phyloP scores from a whole-genome alignment of 2,329 filamentous ascomycete genomes.

The Mycocentrospora acerina region DNA sequence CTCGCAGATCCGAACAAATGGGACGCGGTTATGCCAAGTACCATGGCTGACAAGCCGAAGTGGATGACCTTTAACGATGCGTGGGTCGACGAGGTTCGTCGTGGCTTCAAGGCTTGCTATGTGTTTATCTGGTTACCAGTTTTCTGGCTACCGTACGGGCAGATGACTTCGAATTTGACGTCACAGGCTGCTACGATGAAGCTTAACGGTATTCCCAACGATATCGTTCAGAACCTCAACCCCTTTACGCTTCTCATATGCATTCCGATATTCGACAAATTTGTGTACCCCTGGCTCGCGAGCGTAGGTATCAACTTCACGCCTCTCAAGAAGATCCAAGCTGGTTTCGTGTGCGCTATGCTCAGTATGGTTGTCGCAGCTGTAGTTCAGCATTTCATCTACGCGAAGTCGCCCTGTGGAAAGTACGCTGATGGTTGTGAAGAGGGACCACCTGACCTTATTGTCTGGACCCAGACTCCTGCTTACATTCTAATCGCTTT shows the following conservation, averaged over 20 bases:
- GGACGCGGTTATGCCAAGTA: slow-evolving; percentile 64
- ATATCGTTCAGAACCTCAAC: slow-evolving; percentile 74
- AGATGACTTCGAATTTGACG: slow-evolving; percentile 64
- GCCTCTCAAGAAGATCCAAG: slow-evolving; percentile 72
- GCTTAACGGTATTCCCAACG: slow-evolving; percentile 68
- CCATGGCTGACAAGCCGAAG: slow-evolving; percentile 55
- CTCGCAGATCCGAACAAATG: slow-evolving; percentile 42
- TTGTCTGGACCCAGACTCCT: slow-evolving; percentile 55
- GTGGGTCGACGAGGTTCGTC: slow-evolving; percentile 63
- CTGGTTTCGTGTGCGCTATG: slow-evolving; percentile 67
- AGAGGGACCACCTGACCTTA: slow-evolving; percentile 42
- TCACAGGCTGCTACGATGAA: slow-evolving; percentile 54
- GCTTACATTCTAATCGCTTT: slow-evolving; percentile 57
- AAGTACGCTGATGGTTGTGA: slow-evolving; percentile 43
- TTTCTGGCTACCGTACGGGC: slow-evolving; percentile 61
- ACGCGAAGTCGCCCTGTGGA: slow-evolving; percentile 49
- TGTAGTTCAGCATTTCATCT: slow-evolving; percentile 58
- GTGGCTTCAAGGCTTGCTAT: slow-evolving; percentile 24
- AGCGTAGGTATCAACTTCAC: slow-evolving; percentile 65
- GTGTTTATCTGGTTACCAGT: slow-evolving; percentile 53
- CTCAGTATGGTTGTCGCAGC: slow-evolving; percentile 61
- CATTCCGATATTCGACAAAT: slow-evolving; percentile 63
- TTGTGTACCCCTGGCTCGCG: slow-evolving; percentile 68
- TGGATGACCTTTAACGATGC: slow-evolving; percentile 83
- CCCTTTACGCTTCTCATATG: slow-evolving; percentile 74